A percentile compares a stretch with the other conserved stretches of the same genome.
These are phyloP conservation scores for Mucor lusitanicus DNA, from an alignment of 371 early-diverging fungal genomes.

Conservation along the genomic window DNA sequence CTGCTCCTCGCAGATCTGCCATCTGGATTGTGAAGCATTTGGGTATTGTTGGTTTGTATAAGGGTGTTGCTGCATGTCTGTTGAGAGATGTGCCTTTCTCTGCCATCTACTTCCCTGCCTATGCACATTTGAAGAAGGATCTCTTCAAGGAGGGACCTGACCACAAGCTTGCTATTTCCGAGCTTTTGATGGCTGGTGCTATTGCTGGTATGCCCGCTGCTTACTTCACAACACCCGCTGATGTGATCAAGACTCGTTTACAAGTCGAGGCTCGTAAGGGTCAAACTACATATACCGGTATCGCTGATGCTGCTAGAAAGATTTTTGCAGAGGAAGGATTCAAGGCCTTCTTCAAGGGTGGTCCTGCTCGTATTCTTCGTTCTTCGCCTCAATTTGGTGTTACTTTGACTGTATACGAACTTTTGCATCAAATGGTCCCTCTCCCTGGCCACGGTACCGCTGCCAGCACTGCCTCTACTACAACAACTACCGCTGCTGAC, in stretches of 20 bases:
- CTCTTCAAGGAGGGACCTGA: constrained; percentile 82
- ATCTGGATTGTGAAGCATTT: constrained; percentile 89
- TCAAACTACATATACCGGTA: constrained; percentile 86
- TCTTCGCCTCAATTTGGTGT: constrained; percentile 97
- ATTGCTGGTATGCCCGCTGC: constrained; percentile 98
- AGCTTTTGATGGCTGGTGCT: constrained; percentile 90
- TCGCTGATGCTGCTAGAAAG: constrained; percentile 84
- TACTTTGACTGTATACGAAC: constrained; percentile 92
- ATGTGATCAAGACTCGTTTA: constrained; percentile 97
- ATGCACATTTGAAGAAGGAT: constrained; percentile 90
- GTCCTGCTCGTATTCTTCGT: constrained; percentile 80
- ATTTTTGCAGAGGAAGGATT: constrained; percentile 93
- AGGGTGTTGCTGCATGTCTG: constrained; percentile 92
- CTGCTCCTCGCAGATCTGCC: constrained; percentile 74
- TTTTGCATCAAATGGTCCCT: constrained; percentile 82
- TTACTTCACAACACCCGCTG: constrained; percentile 96
- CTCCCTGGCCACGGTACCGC: constrained; percentile 52
- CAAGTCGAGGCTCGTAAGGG: constrained; percentile 93
- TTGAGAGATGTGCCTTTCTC: constrained; percentile 97
- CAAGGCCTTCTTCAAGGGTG: constrained; percentile 96
- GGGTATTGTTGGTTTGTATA: constrained; percentile 94
- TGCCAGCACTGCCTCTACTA: constrained; percentile 26
- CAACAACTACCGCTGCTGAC: constrained; percentile 14
- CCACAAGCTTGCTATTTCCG: constrained; percentile 72
- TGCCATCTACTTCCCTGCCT: constrained; percentile 95